These are phyloP conservation scores for Hansenula lynferdii DNA, from an alignment of 1,139 yeast genomes.

Conservation along the genomic window DNA sequence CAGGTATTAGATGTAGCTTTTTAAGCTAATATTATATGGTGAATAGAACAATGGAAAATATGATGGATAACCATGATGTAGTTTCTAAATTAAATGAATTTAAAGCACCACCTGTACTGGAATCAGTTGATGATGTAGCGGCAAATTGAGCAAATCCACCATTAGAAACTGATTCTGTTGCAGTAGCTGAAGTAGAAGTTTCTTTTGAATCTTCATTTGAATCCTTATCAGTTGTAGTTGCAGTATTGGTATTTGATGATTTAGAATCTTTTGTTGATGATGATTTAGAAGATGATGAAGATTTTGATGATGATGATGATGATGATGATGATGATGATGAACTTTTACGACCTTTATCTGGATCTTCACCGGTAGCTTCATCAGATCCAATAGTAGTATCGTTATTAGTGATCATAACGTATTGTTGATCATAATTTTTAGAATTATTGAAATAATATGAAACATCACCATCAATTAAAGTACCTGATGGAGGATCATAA, in stretches of 20 bases:
- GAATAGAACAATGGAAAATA: too few species aligned
- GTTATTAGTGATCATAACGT: conserved; percentile 55
- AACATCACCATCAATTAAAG: conserved; percentile 39
- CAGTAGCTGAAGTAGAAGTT: background rate
- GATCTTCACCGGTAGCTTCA: conserved; percentile 45
- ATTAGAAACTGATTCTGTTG: background rate
- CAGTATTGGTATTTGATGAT: background rate
- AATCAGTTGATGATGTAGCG: background rate
- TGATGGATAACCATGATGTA: too few species aligned
- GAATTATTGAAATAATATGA: conserved; percentile 56
- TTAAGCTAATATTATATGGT: too few species aligned
- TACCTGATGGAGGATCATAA: conserved; percentile 61
- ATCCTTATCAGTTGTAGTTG: background rate
- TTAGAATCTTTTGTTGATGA: background rate
- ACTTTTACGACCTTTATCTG: conserved; percentile 2
- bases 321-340: too few species aligned
- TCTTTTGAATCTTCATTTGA: background rate
- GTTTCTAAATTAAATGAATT: too few species aligned
- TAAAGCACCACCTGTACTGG: background rate
- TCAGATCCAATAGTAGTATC: conserved; percentile 53
- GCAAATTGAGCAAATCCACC: background rate
- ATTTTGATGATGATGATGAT: conserved; percentile 8
- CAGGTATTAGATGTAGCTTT: too few species aligned
- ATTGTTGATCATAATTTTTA: conserved; percentile 37
- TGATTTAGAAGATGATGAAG: background rate